Base-by-base conservation (phyloP, 495 filamentous ascomycete genomes). In the Friedmanniomyces endolithicus region DNA sequence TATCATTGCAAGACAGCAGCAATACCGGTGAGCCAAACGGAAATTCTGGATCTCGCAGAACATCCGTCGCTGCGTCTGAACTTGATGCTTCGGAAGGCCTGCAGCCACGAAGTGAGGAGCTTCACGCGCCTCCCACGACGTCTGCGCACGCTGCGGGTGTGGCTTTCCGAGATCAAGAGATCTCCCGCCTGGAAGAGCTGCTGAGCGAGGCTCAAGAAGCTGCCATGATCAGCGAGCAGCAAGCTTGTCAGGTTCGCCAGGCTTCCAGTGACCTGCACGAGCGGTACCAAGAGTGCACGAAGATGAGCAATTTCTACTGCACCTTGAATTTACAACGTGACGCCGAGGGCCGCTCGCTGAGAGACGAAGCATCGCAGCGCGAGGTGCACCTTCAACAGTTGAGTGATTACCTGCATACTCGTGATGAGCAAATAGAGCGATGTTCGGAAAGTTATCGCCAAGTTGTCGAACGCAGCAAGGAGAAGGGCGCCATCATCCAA, bases 121-220 rank as follows among this genome's bases (percentile, higher is more conserved):
- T 31, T 31, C 27, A 3, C 27, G 27, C 27, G 4, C 27, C 27
- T 19, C n/a, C 29, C 8, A 6, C 33, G 33, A 1, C 25, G 31
- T 19, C 24, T 34, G 46, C 29, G 11, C 33, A 43, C 4, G 17
- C 40, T 7, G 53, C 40, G 11, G 53, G 58, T 41, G 48, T 57
- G 6, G 53, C 23, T 14, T 61, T 61, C 29, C 37, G 58, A 14
- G 55, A 58, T 46, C 49, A 49, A 16, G 55, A 62, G 40, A 57
- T 61, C n/a, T 31, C 45, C 6, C 58, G 48, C 11, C 29, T 57
- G 11, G 58, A 57, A 17, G 58, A 61, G 39, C 54, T 50, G n/a
- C 41, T 61, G 8, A 27, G 48, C 9, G 39, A 51, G 45, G 52
- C 53, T 2, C 52, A 60, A 22, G 57, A 55, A 19, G 22, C 33